Conservation (phyloP, 352 stramenopile species). For the Phytophthora podocarpi region DNA sequence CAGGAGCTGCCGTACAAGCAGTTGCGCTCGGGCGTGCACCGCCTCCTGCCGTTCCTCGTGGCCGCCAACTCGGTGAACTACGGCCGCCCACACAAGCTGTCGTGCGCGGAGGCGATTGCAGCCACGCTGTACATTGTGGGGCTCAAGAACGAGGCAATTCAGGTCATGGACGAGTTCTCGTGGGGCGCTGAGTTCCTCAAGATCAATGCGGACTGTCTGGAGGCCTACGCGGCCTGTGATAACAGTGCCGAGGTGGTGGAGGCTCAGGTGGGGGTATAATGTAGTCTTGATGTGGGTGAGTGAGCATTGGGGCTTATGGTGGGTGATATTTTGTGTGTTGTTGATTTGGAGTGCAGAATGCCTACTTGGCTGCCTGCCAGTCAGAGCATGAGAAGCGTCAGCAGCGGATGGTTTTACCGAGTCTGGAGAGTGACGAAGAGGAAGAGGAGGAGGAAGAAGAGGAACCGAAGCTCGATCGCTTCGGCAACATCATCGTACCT, state of each 20-base stretch:
- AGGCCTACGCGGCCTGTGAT: slow-evolving; percentile 82
- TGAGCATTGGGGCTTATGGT: slow-evolving; percentile 11
- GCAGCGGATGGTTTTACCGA: slow-evolving; percentile 63
- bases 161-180: slow-evolving; percentile 94
- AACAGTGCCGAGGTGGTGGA: slow-evolving; percentile 74
- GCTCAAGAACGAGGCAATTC: slow-evolving; percentile 85
- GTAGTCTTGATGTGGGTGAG: not conserved
- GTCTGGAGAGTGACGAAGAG: slow-evolving; percentile 63
- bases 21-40: slow-evolving; percentile 93
- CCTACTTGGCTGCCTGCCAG: slow-evolving; percentile 69
- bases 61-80: slow-evolving; percentile 99
- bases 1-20: slow-evolving; percentile 96
- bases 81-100: slow-evolving; percentile 95
- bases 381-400: slow-evolving; percentile 59
- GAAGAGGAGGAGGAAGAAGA: slow-evolving; percentile 49
- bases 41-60: slow-evolving; percentile 97
- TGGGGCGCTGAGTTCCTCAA: slow-evolving; percentile 95
- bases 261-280: slow-evolving; percentile 51
- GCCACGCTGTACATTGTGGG: slow-evolving; percentile 98
- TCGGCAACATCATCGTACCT: slow-evolving; percentile 42
- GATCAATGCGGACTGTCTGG: slow-evolving; percentile 94
- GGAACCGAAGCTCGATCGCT: slow-evolving; percentile 35
- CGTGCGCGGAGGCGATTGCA: slow-evolving; percentile 96
- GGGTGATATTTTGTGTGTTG: slow-evolving; percentile 22
- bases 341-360: slow-evolving; percentile 33